Evolutionary conservation across 495 filamentous ascomycete species (phyloP).

Genomic region (Tricharina praecox): DNA sequence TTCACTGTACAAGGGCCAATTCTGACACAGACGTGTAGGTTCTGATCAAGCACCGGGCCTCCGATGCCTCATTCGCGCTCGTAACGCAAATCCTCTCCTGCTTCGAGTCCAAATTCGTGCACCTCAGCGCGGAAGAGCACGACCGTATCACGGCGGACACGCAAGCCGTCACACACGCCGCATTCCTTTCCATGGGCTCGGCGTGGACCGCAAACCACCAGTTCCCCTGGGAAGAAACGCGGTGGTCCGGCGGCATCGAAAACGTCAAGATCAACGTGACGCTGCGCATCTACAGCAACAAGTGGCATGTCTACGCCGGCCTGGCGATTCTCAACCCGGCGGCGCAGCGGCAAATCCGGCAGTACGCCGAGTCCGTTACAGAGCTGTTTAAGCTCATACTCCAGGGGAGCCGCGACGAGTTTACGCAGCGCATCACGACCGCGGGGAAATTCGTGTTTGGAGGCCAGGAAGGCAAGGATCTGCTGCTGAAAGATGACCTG

Average conservation of each 20-base stretch:
- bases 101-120: conserved; percentile 65
- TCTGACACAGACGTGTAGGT: conserved; percentile 39
- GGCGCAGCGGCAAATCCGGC: conserved; percentile 76
- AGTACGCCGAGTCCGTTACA: conserved; percentile 83
- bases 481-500: conserved; percentile 63
- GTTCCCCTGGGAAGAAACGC: conserved; percentile 86
- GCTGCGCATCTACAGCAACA: conserved; percentile 89
- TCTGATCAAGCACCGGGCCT: conserved; percentile 79
- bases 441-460: conserved; percentile 72
- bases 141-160: conserved; percentile 97
- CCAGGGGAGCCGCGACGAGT: conserved; percentile 58
- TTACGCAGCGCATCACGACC: conserved; percentile 58
- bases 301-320: conserved; percentile 98
- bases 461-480: conserved; percentile 39
- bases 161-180: conserved; percentile 92
- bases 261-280: conserved; percentile 99
- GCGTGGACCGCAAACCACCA: conserved; percentile 86
- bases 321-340: conserved; percentile 90
- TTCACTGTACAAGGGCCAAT: too few relatives aligned
- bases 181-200: conserved; percentile 91
- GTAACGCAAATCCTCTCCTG: conserved; percentile 67
- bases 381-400: conserved; percentile 95
- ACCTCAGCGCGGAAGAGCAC: conserved; percentile 69
- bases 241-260: conserved; percentile 92
- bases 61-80: conserved; percentile 47